Conservation (phyloP, 2,329 filamentous ascomycete genomes). For the Fusarium nisikadoi region DNA sequence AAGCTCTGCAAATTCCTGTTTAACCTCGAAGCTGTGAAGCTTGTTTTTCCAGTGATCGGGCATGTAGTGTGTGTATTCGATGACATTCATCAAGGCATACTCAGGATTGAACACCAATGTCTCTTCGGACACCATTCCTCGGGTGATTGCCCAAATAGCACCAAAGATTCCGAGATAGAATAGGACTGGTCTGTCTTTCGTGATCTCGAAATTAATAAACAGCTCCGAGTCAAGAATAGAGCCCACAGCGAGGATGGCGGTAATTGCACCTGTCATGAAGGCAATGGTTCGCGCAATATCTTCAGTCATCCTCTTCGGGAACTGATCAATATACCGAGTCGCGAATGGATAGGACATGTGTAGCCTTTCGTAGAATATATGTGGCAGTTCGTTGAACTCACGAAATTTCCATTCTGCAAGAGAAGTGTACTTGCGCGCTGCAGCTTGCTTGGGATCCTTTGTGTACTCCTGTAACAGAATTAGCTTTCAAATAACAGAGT, state of each 20-base stretch:
- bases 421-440: slow-evolving; percentile 85
- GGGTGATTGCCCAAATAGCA: slow-evolving; percentile 83
- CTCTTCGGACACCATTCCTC: slow-evolving; percentile 87
- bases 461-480: slow-evolving; percentile 78
- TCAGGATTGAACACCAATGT: slow-evolving; percentile 92
- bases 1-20: slow-evolving; percentile 86
- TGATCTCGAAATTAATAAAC: slow-evolving; percentile 92
- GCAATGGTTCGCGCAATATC: slow-evolving; percentile 86
- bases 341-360: slow-evolving; percentile 97
- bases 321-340: slow-evolving; percentile 91
- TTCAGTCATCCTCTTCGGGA: slow-evolving; percentile 93
- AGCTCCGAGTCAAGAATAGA: slow-evolving; percentile 91
- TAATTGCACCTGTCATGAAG: slow-evolving; percentile 87
- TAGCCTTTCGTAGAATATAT: slow-evolving; percentile 87
- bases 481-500: not conserved
- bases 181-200: slow-evolving; percentile 84
- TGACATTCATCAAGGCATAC: slow-evolving; percentile 86
- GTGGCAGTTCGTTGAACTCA: slow-evolving; percentile 95
- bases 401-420: slow-evolving; percentile 98
- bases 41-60: slow-evolving; percentile 89
- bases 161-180: slow-evolving; percentile 90
- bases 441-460: slow-evolving; percentile 89
- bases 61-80: slow-evolving; percentile 91
- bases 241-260: slow-evolving; percentile 84
- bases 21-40: slow-evolving; percentile 94